A percentile compares a stretch with the other conserved stretches of the same genome.
Conservation (phyloP, 106 monocot genomes). For the Dioscorea dumetorum region DNA sequence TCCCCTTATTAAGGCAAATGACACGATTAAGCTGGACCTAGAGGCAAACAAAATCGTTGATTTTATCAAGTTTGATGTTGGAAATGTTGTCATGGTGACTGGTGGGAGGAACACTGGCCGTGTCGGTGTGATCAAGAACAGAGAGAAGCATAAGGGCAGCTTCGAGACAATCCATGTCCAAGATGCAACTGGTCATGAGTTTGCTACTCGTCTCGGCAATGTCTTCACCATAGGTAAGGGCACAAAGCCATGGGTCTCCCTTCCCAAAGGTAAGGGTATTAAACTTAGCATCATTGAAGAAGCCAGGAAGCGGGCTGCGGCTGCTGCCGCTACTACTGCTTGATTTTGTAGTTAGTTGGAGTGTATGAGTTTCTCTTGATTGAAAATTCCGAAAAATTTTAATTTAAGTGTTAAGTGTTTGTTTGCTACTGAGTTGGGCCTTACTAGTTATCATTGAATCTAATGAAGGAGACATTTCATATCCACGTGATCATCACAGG, state of each 20-base stretch:
- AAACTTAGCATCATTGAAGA: conserved; percentile 83
- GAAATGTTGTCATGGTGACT: conserved; percentile 84
- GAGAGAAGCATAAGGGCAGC: conserved; percentile 88
- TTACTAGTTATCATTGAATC: too few species aligned
- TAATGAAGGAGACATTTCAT: too few species aligned
- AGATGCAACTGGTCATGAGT: conserved; percentile 69
- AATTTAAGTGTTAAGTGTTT: too few species aligned
- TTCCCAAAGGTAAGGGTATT: conserved; percentile 88
- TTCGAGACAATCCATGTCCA: conserved; percentile 83
- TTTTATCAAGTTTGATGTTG: conserved; percentile 86
- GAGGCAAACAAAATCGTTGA: conserved; percentile 67
- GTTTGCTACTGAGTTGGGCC: too few species aligned
- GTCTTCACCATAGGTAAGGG: conserved; percentile 88
- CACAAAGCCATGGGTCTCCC: conserved; percentile 68
- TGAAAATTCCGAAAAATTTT: too few species aligned
- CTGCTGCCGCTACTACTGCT: conserved; percentile 32
- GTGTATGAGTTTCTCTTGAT: too few species aligned
- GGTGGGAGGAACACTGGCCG: conserved; percentile 82
- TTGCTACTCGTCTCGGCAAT: conserved; percentile 77
- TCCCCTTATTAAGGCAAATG: conserved; percentile 68
- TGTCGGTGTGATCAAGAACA: conserved; percentile 82
- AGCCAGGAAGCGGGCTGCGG: conserved; percentile 56
- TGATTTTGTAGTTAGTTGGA: neutral
- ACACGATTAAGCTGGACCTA: conserved; percentile 75
- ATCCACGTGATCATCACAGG: too few species aligned